phyloP scores from a whole-genome alignment of 306 rosid species.

The Amphicarpaea edgeworthii region DNA sequence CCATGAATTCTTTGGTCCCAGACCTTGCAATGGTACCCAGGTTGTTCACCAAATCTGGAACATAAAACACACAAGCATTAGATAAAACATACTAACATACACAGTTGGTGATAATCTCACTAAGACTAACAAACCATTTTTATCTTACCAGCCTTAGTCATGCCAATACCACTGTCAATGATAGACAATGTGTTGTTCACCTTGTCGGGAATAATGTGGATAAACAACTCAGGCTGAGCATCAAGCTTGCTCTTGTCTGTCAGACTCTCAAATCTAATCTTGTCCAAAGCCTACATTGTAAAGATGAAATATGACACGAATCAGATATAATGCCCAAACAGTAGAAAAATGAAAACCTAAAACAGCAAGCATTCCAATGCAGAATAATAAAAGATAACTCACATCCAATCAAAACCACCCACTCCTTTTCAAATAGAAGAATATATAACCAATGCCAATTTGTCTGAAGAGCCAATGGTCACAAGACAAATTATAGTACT shows the following conservation, averaged over 20 bases:
- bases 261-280: conserved; percentile 83
- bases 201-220: conserved; percentile 90
- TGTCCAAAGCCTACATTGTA: conserved; percentile 76
- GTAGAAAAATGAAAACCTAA: not conserved
- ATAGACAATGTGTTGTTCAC: conserved; percentile 74
- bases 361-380: not conserved
- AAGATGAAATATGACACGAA: not conserved
- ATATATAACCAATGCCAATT: not conserved
- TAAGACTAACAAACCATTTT: accelerated
- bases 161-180: conserved; percentile 92
- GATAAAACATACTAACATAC: not conserved
- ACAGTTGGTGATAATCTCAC: not conserved
- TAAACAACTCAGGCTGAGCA: conserved; percentile 85
- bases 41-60: conserved; percentile 92
- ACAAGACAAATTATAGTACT: not conserved
- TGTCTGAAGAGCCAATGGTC: not conserved
- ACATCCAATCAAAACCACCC: not conserved
- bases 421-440: not conserved
- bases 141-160: conserved; percentile 94
- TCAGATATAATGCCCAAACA: not conserved
- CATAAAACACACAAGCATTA: not conserved
- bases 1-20: conserved; percentile 98
- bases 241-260: conserved; percentile 98
- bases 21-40: conserved; percentile 98
- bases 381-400: no score